Percentiles rank a stretch among this genome's conserved stretches.
phyloP scores from a whole-genome alignment of 2,329 filamentous ascomycete genomes.

The Cordyceps cicadae region DNA sequence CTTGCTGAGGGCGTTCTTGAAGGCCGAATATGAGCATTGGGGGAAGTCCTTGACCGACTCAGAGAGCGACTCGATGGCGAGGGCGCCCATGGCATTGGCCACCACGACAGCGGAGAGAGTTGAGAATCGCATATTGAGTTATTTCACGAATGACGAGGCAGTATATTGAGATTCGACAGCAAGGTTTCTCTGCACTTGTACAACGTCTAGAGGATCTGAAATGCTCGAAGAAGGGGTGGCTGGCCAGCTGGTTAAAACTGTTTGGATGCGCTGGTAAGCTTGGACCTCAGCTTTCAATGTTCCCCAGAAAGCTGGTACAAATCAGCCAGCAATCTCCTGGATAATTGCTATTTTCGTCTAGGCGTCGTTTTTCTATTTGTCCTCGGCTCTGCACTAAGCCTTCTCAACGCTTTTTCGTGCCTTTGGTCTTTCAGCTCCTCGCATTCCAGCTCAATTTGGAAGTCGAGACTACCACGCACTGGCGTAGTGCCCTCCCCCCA shows the following conservation, averaged over 20 bases:
- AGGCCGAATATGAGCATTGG: slow-evolving; percentile 1
- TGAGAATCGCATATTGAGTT: background rate
- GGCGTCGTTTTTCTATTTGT: background rate
- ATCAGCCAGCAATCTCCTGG: background rate
- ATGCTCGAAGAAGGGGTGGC: background rate
- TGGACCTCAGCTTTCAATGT: background rate
- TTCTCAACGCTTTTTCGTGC: background rate
- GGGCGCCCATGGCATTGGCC: slow-evolving; percentile 4
- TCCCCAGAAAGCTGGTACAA: background rate
- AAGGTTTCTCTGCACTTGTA: background rate
- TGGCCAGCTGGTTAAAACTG: background rate
- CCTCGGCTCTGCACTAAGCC: background rate
- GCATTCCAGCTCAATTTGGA: slow-evolving; percentile 1
- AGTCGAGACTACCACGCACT: too few relatives aligned
- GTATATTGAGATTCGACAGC: background rate
- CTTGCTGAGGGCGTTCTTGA: slow-evolving; percentile 4
- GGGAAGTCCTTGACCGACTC: slow-evolving; percentile 6
- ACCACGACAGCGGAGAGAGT: background rate
- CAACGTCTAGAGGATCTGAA: background rate
- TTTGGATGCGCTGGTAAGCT: background rate
- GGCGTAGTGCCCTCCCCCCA: background rate
- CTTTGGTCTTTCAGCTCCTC: slow-evolving; percentile 1
- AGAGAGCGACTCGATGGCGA: slow-evolving; percentile 4
- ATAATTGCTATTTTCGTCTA: background rate
- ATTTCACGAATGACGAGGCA: background rate